phyloP scores from a whole-genome alignment of 2,329 filamentous ascomycete species.

The Chaetothyriales sp. region DNA sequence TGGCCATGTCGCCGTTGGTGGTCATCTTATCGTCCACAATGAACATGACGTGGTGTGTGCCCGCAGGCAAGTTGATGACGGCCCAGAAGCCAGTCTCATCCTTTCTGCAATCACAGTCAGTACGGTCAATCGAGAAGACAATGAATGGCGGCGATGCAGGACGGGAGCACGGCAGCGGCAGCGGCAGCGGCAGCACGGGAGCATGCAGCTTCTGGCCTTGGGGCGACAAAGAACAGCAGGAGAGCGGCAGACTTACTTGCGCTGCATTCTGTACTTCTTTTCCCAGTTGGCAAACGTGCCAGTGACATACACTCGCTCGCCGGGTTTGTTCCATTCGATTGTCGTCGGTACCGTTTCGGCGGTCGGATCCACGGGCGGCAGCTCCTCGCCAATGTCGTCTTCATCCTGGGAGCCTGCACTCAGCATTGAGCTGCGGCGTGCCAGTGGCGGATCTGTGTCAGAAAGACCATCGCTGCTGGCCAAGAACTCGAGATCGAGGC shows the following conservation, averaged over 20 bases:
- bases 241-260: slow-evolving; percentile 49
- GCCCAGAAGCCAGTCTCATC: slow-evolving; percentile 49
- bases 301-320: slow-evolving; percentile 61
- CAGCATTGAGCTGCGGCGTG: slow-evolving; percentile 39
- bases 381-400: slow-evolving; percentile 57
- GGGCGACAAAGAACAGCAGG: slow-evolving; percentile 5
- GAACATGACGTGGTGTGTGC: slow-evolving; percentile 94
- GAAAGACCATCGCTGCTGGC: slow-evolving; percentile 22
- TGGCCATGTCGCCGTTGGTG: slow-evolving; percentile 72
- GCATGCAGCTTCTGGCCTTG: background rate
- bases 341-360: slow-evolving; percentile 66
- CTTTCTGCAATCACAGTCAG: slow-evolving; percentile 18
- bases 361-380: slow-evolving; percentile 52
- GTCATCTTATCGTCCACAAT: slow-evolving; percentile 88
- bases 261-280: slow-evolving; percentile 74
- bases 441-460: slow-evolving; percentile 37
- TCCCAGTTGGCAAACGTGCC: slow-evolving; percentile 97
- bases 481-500: slow-evolving; percentile 34
- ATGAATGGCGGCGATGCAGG: background rate
- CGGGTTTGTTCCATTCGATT: slow-evolving; percentile 70
- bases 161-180: background rate
- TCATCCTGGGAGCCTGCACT: slow-evolving; percentile 54
- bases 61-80: slow-evolving; percentile 69
- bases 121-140: slow-evolving; percentile 19
- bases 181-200: background rate